Conservation (phyloP, 2,329 filamentous ascomycete species). For the Zasmidium citrigriseum region DNA sequence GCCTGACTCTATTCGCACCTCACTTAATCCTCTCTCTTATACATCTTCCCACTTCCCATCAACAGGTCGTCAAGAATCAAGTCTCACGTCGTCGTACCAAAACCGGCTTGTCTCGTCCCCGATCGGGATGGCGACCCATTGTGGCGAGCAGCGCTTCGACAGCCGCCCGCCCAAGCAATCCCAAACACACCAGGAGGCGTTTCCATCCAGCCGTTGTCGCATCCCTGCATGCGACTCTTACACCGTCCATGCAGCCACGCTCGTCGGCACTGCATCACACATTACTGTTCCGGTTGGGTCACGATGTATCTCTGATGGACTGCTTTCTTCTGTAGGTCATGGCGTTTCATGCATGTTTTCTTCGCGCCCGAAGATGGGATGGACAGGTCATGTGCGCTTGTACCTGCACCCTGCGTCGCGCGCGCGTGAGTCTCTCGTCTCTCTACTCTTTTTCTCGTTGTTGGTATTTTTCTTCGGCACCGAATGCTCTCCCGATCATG, state of each 20-base stretch:
- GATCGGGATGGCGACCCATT: neutral
- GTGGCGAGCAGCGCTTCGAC: neutral
- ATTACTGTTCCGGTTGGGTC: neutral
- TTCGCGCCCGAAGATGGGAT: slow-evolving; percentile 5
- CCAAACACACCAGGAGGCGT: slow-evolving; percentile 7
- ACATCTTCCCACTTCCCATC: neutral
- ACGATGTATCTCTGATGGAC: too few species aligned
- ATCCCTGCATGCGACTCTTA: slow-evolving; percentile 5
- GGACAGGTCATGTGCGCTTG: slow-evolving; percentile 1
- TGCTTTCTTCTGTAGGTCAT: neutral
- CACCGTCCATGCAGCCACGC: slow-evolving; percentile 7
- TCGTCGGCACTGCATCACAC: neutral
- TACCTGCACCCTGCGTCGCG: neutral
- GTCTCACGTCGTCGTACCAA: too few species aligned
- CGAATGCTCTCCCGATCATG: neutral
- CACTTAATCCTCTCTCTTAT: neutral
- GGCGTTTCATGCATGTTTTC: neutral
- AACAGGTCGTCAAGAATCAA: neutral
- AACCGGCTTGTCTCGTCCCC: neutral
- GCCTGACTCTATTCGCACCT: neutral
- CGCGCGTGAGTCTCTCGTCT: neutral
- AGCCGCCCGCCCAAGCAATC: slow-evolving; percentile 1
- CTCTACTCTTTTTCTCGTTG: neutral
- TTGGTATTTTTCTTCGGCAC: neutral
- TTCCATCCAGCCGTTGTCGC: slow-evolving; percentile 6